Evolutionary conservation across 2,329 filamentous ascomycete species (phyloP), one percentile per base, ranked within the genome.

Genomic region (Monosporascus sp.): DNA sequence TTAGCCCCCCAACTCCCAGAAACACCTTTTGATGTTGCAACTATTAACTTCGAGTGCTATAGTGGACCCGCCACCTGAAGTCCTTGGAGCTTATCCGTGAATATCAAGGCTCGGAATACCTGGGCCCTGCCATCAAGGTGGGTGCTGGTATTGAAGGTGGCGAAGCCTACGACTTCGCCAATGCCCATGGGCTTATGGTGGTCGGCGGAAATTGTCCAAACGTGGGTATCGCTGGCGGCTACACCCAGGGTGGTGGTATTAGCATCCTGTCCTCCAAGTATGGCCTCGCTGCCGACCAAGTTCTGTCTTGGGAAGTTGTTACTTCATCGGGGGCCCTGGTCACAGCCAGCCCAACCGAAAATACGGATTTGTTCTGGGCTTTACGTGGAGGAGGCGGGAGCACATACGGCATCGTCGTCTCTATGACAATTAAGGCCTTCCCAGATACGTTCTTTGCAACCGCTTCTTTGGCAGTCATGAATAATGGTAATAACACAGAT

Each of bases 311-410:
- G 52, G 74, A 83, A 52, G 79, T 83, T 1, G 73, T 86, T 16
- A 80, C 76, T 9, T 77, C 74, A 0, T 62, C 66, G n/a, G 81
- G 83, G 3, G 54, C 71, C 11, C 61, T 76, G 14, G 59, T 83
- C 1, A 75, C 67, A 1, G 82, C 81, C 0, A 77, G 71, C 9
- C 71, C 69, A 1, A 64, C 62, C 0, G 57, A 77, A 40, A 80
- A 86, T 58, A 52, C 70, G 0, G 83, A 86, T 51, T 71, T 87
- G 1, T 86, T 82, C 70, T 88, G 83, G 83, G 84, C 84, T 2
- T 66, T 86, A 2, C 72, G 73, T 49, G 82, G 83, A 7, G 82
- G 83, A 0, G 83, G 84, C 2, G 78, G 75, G 7, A 80, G 82
- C 17, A 85, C 75, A 34, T 86, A 78, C 58, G 83, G 73, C 3